Base-by-base conservation (phyloP, 805 yeast species). In the Kuraishia floccosa region DNA sequence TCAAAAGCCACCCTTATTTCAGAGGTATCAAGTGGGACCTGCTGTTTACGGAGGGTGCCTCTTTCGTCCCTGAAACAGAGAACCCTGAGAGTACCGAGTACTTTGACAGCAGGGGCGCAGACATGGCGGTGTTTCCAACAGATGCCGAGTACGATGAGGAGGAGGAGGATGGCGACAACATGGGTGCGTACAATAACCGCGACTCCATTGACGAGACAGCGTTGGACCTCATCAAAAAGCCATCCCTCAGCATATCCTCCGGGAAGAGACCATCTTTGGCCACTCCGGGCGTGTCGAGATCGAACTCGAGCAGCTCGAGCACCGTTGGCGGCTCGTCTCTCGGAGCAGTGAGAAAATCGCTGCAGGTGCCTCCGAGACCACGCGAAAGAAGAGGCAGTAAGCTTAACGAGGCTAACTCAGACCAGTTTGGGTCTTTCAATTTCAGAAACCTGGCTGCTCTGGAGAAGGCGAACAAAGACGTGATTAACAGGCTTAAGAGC, bases 401-500 rank as follows among this genome's bases (percentile, higher is more conserved):
- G 40, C 52, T 84, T 37, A 79, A 78, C 31, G 89, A 80, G 34
- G 67, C 79, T 3, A 58, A 62, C 16, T 59, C 64, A 6, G 60
- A 71, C 6, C 89, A 89, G 44, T 91, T 91, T 66, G 99, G 99
- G 0, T 78, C 91, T 4, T 91, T 91, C 53, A 78, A 83, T 36
- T 91, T 83, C 56, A 66, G 96, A 40, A 91, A 91, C 49, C 58
- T 91, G 38, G 77, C 89, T 4, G 91, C 91, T 5, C 65, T 93
- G 34, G 97, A 91, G 43, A 82, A 81, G 44, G 96, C 95, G 6
- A 91, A 91, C 48, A 85, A 84, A 47, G 96, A 87, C 54, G 87
- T 82, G 10, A 85, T 91, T 39, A 82, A 83, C 45, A 62, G 95
- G 39, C 67, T 91, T 47, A 82, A 86, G 46, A 77, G 66, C 19